phyloP scores from a whole-genome alignment of 78 protist species.

The Guillardia theta region DNA sequence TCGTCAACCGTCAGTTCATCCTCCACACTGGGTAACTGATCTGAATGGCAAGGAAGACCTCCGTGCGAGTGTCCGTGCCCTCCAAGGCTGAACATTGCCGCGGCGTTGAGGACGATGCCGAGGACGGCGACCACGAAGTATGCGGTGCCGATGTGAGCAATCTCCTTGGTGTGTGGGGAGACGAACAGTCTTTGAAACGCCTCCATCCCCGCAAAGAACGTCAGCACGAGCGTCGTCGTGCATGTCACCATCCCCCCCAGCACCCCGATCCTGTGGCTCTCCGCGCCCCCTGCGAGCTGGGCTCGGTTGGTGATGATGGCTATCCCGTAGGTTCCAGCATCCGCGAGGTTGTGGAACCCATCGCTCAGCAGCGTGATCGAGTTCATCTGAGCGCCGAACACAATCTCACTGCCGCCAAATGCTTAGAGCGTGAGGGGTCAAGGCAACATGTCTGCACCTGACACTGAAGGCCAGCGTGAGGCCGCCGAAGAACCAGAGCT shows the following conservation, averaged over 20 bases:
- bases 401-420: background rate
- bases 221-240: background rate
- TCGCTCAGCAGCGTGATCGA: background rate
- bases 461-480: too few species aligned
- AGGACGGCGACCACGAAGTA: background rate
- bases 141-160: background rate
- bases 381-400: background rate
- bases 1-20: background rate
- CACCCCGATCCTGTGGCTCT: background rate
- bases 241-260: background rate
- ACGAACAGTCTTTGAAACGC: background rate
- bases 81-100: background rate
- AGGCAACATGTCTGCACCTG: too few species aligned
- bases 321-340: background rate
- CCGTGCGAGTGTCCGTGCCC: constrained; percentile 40
- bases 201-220: background rate
- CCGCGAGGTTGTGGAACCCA: constrained; percentile 12
- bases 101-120: background rate
- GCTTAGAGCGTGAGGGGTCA: too few species aligned
- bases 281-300: background rate
- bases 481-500: too few species aligned
- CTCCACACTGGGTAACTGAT: background rate
- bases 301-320: background rate
- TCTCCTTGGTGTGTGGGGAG: background rate
- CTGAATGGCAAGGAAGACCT: background rate